A percentile compares a stretch with the other conserved stretches of the same genome.
phyloP scores from a whole-genome alignment of 768 basidiomycete genomes.

The Albatrellus ellisii region DNA sequence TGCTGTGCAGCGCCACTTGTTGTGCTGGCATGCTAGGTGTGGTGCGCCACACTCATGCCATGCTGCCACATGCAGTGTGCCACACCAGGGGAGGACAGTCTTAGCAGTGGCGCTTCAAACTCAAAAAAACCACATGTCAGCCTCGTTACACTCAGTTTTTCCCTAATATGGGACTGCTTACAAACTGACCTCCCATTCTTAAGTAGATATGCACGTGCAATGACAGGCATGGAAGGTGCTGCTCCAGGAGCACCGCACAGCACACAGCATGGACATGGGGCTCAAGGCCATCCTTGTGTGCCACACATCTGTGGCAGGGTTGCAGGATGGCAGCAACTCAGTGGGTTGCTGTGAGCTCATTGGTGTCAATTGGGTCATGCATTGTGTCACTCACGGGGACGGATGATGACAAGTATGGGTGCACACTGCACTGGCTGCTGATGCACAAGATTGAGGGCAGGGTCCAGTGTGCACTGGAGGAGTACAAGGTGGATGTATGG shows the following conservation, averaged over 20 bases:
- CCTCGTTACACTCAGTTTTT: too few relatives aligned
- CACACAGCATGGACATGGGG: neutral
- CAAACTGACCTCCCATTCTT: too few relatives aligned
- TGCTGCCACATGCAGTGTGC: too few relatives aligned
- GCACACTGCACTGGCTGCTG: conserved; percentile 47
- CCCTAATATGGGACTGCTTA: too few relatives aligned
- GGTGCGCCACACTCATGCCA: too few relatives aligned
- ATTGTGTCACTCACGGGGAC: conserved; percentile 34
- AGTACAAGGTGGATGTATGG: conserved; percentile 49
- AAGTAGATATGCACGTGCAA: too few relatives aligned
- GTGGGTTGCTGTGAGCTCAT: neutral
- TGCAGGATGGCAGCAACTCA: neutral
- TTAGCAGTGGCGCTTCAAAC: too few relatives aligned
- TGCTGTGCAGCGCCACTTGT: too few relatives aligned
- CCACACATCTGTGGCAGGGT: conserved; percentile 1
- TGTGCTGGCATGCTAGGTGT: too few relatives aligned
- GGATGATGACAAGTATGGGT: conserved; percentile 51
- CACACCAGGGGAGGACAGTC: too few relatives aligned
- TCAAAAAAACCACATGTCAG: too few relatives aligned
- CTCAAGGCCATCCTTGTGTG: conserved; percentile 2
- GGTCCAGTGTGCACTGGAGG: conserved; percentile 41
- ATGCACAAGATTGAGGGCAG: conserved; percentile 51
- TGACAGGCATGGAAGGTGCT: neutral
- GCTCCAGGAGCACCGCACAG: neutral
- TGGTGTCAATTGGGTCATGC: conserved; percentile 17